Percentiles rank a stretch among this genome's conserved stretches.
Conservation (phyloP, 192 early-diverging fungal species). For the Piromyces finnis region DNA sequence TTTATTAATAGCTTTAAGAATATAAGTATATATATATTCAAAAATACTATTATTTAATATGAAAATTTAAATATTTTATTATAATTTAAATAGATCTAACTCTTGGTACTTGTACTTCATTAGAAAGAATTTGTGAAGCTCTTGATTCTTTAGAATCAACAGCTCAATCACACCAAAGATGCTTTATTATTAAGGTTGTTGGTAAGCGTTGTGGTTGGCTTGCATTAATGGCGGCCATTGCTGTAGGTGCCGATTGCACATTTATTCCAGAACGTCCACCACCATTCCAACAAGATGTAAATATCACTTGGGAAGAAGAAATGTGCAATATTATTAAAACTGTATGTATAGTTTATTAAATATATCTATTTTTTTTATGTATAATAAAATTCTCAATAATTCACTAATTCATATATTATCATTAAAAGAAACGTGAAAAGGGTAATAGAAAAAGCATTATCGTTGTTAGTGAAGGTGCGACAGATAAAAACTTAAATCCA, state of each 20-base stretch:
- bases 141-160: not conserved
- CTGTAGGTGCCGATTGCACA: not conserved
- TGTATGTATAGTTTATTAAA: not conserved
- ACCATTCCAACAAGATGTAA: not conserved
- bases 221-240: not conserved
- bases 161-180: not conserved
- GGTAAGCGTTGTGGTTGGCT: not conserved
- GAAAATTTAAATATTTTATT: no score
- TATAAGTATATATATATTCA: no score
- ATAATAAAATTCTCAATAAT: no score
- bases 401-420: no score
- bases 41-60: no score
- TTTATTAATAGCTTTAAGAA: no score
- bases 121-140: not conserved
- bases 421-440: not conserved
- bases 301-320: not conserved
- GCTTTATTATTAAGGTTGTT: not conserved
- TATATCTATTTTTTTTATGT: no score
- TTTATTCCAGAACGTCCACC: not conserved
- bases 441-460: not conserved
- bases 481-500: not conserved
- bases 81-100: not conserved
- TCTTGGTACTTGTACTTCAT: not conserved
- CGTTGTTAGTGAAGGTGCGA: not conserved
- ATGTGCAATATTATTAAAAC: not conserved